Conservation (phyloP, 805 yeast genomes). For the Zygotorulaspora danielsina region DNA sequence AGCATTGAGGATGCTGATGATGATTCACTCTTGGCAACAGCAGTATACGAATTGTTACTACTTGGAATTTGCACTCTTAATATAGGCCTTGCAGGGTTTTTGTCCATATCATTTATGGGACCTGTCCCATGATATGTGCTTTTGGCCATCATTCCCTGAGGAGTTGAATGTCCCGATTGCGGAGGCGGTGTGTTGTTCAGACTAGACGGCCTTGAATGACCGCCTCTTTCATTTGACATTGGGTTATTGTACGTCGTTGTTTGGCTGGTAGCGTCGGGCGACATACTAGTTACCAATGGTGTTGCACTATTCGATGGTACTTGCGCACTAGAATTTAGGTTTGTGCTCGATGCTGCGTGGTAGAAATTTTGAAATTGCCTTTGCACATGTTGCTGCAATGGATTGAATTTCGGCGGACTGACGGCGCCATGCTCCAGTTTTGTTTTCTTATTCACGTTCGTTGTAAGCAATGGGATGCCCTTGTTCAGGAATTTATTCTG, state of each 20-base stretch:
- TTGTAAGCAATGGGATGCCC: conserved; percentile 2
- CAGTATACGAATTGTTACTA: conserved; percentile 32
- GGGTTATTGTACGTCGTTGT: background rate
- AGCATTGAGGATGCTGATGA: conserved; percentile 45
- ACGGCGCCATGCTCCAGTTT: conserved; percentile 1
- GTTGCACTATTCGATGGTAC: conserved; percentile 1
- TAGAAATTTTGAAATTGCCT: conserved; percentile 27
- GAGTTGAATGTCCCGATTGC: conserved; percentile 2
- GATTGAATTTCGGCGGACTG: conserved; percentile 19
- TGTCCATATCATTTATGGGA: conserved; percentile 10
- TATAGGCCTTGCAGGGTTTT: conserved; percentile 46
- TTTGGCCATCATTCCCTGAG: conserved; percentile 5
- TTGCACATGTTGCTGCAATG: conserved; percentile 29
- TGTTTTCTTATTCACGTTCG: conserved; percentile 1
- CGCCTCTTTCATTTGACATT: background rate
- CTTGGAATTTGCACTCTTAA: conserved; percentile 63
- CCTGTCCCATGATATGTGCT: conserved; percentile 15
- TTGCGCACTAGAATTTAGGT: conserved; percentile 3
- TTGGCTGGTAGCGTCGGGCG: conserved; percentile 1
- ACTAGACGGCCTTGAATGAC: conserved; percentile 1
- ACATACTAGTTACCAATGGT: conserved; percentile 2
- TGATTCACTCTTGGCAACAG: conserved; percentile 31
- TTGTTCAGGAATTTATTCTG: background rate
- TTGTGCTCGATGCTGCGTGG: conserved; percentile 17
- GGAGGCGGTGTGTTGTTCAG: background rate